Base-by-base conservation (phyloP, 2,329 filamentous ascomycete genomes). In the Trichocomaceae sp. region DNA sequence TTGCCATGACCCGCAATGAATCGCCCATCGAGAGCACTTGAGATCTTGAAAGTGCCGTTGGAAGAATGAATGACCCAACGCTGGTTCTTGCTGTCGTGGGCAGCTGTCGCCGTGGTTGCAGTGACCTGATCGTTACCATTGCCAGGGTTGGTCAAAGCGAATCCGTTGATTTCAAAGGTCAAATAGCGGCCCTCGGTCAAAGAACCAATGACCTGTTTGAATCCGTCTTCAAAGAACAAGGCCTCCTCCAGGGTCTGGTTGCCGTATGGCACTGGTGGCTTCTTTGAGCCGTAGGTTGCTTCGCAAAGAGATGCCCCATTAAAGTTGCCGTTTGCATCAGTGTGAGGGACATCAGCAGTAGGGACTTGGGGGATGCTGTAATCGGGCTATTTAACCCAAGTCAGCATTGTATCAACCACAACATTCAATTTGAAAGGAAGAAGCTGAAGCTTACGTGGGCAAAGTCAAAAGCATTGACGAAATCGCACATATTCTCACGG, bases 111-210 rank as follows among this genome's bases (percentile, higher is more conserved):
- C 68, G 1, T 70, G 68, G 29, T 57, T 57, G 3, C 61, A 64
- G 17, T 56, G 59, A 35, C 31, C 8, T 12, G 9, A 35, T 35
- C 31, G 13, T 2, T 5, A 10, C 8, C 9, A 35, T 9, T 35
- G 66, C 48, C 44, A 23, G 53, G 53, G 51, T 72, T 74, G 7
- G 66, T 66, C 15, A 81, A 68, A 0, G 77, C 77, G 17, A 62
- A 67, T n/a, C 75, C 75, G 37, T 68, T 64, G 52, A 68, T 65
- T 60, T 80, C 78, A 53, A 82, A 77, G 5, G 77, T 75, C 15
- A 82, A 69, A 61, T 77, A 81, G n/a, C 79, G 76, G 9, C 79
- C 80, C 61, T 82, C 79, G 5, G 78, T 81, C 26, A 82, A 65
- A 22, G 73, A 69, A 1, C 80, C 79, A 2, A 79, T 69, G 26